Percentiles rank a stretch among this genome's conserved stretches.
Conservation (phyloP, 305 asterid species). For the Fraxinus platypoda region DNA sequence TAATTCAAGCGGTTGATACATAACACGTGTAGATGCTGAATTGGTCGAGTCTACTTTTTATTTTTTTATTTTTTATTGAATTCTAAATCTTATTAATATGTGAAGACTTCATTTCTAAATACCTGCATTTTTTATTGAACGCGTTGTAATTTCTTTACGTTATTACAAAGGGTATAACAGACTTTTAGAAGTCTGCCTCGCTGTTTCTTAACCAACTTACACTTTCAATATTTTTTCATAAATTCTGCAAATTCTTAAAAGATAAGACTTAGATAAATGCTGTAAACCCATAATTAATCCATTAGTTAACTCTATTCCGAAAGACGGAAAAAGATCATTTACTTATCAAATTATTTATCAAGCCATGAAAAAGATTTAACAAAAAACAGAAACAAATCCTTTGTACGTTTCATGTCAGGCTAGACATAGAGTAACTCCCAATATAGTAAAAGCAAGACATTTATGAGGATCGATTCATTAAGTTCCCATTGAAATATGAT, state of each 20-base stretch:
- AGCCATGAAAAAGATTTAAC: background rate
- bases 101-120: background rate
- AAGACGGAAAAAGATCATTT: background rate
- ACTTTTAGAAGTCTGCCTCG: background rate
- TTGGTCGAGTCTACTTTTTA: background rate
- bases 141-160: background rate
- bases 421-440: background rate
- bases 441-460: background rate
- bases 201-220: background rate
- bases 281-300: background rate
- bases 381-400: background rate
- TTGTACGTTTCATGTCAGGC: background rate
- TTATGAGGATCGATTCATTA: background rate
- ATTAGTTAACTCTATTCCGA: background rate
- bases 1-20: background rate
- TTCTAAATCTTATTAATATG: background rate
- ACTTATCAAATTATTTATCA: background rate
- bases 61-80: background rate
- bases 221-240: background rate
- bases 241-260: background rate
- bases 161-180: background rate
- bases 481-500: background rate
- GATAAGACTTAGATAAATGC: background rate
- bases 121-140: background rate
- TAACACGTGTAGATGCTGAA: background rate